Percentiles rank a stretch among this genome's conserved stretches.
Evolutionary conservation across 805 yeast genomes (phyloP).

Genomic region (Zygotorulaspora florentina): DNA sequence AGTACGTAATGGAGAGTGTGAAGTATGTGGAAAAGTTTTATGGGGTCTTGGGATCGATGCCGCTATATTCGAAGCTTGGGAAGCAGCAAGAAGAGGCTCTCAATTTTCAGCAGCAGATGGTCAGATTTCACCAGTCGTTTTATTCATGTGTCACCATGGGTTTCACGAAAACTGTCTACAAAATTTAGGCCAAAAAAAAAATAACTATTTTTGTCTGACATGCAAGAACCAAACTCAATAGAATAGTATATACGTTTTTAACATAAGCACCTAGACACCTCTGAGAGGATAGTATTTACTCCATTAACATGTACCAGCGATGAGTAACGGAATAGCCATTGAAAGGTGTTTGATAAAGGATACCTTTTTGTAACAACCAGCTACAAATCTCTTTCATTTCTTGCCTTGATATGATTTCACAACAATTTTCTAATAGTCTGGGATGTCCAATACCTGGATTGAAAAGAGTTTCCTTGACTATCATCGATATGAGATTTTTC

Average conservation of each 20-base stretch:
- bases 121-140: conserved; percentile 6
- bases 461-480: conserved; percentile 44
- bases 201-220: conserved; percentile 20
- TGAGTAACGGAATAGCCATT: conserved; percentile 22
- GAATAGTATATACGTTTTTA: background rate
- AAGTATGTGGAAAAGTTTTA: conserved; percentile 67
- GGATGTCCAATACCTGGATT: conserved; percentile 50
- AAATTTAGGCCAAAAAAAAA: conserved; percentile 27
- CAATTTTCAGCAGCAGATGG: background rate
- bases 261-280: background rate
- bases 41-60: conserved; percentile 64
- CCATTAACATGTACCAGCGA: conserved; percentile 26
- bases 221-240: conserved; percentile 10
- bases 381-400: conserved; percentile 40
- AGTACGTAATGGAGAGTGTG: conserved; percentile 53
- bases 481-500: conserved; percentile 48
- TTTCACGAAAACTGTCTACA: conserved; percentile 28
- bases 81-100: conserved; percentile 34
- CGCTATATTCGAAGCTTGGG: conserved; percentile 55
- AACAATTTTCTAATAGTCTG: conserved; percentile 18
- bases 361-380: conserved; percentile 43
- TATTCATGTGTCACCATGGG: conserved; percentile 32
- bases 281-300: conserved; percentile 2
- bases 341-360: conserved; percentile 15
- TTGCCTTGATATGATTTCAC: conserved; percentile 33